These are phyloP conservation scores for Gaeumannomyces tritici DNA, from an alignment of 2,329 filamentous ascomycete species.

Conservation along the genomic window DNA sequence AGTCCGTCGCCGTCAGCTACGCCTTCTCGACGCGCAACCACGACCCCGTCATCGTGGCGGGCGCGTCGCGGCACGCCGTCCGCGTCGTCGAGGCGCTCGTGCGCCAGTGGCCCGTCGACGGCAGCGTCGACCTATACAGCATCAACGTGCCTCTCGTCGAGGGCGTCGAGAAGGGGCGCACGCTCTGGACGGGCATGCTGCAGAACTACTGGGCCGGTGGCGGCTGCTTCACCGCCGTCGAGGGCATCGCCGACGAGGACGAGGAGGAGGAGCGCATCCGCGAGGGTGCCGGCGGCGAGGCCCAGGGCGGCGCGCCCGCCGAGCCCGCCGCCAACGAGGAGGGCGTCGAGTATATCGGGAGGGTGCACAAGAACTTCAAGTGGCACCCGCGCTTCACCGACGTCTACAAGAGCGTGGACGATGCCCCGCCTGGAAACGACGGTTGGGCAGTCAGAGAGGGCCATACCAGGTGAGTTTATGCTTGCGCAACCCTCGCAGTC, in stretches of 20 bases:
- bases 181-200: constrained; percentile 76
- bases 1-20: constrained; percentile 75
- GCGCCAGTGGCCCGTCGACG: constrained; percentile 59
- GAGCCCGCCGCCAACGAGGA: constrained; percentile 18
- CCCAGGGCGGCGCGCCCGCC: constrained; percentile 8
- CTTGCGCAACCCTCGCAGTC: no score
- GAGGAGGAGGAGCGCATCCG: constrained; percentile 62
- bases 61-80: constrained; percentile 64
- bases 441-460: constrained; percentile 88
- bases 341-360: constrained; percentile 13
- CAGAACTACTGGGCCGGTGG: constrained; percentile 86
- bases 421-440: constrained; percentile 72
- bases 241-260: constrained; percentile 54
- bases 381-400: constrained; percentile 85
- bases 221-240: constrained; percentile 77
- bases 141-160: constrained; percentile 84
- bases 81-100: constrained; percentile 71
- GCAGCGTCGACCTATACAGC: constrained; percentile 71
- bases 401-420: constrained; percentile 79
- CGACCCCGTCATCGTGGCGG: constrained; percentile 70
- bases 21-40: constrained; percentile 84
- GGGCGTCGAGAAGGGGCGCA: constrained; percentile 60
- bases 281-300: constrained; percentile 45
- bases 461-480: constrained; percentile 60
- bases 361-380: constrained; percentile 78